Evolutionary conservation across 1,284 basidiomycete genomes (phyloP).

Genomic region (Somion occarium): DNA sequence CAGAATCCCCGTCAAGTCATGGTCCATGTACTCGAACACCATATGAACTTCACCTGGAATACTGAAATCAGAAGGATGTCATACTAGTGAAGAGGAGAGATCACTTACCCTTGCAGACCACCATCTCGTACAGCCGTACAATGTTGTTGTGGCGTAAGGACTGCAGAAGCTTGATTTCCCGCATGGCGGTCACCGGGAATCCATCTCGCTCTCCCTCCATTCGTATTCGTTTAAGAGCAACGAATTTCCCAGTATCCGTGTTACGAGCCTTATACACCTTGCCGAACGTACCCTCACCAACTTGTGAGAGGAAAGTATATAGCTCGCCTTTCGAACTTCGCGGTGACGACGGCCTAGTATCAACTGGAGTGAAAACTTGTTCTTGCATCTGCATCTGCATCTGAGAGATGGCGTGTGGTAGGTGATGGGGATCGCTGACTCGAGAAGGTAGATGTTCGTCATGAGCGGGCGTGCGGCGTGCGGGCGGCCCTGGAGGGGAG

Average conservation of each 20-base stretch:
- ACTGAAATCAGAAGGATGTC: constrained; percentile 12
- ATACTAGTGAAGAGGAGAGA: constrained; percentile 1
- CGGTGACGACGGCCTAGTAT: constrained; percentile 10
- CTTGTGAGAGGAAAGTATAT: constrained; percentile 89
- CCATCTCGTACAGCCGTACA: constrained; percentile 92
- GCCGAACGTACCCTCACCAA: constrained; percentile 98
- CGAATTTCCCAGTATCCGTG: constrained; percentile 66
- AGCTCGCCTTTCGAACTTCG: constrained; percentile 46
- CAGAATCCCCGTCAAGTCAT: constrained; percentile 94
- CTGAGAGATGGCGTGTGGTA: not conserved
- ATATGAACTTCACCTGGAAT: constrained; percentile 88
- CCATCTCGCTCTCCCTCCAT: constrained; percentile 99
- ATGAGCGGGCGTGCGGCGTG: not conserved
- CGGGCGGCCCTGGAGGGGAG: not conserved
- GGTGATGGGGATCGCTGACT: not conserved
- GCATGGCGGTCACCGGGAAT: constrained; percentile 98
- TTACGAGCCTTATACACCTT: constrained; percentile 98
- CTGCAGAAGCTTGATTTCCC: constrained; percentile 97
- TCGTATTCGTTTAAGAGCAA: constrained; percentile 94
- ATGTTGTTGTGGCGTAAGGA: constrained; percentile 88
- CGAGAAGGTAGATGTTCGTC: not conserved
- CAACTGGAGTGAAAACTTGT: not conserved
- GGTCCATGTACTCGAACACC: constrained; percentile 99
- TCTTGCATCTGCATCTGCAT: not conserved
- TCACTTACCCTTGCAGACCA: constrained; percentile 87